Evolutionary conservation across 2,329 filamentous ascomycete genomes (phyloP).

Genomic region (Hymenoscyphus fraxineus): DNA sequence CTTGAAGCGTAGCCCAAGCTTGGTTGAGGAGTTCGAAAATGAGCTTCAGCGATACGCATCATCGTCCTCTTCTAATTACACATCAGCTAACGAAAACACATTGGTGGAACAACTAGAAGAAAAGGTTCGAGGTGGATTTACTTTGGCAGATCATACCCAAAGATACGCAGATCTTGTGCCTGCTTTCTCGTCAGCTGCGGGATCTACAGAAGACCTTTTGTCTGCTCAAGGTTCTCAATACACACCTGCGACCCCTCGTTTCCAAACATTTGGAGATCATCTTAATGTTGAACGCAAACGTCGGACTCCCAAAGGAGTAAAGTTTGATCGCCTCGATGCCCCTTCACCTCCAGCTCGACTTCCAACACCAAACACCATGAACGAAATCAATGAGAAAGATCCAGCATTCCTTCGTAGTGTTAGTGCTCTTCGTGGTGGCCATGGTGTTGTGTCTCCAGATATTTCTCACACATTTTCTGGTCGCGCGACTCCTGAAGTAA

Average conservation of each 20-base stretch:
- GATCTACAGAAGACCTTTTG: neutral
- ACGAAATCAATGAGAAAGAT: conserved; percentile 21
- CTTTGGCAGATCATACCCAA: neutral
- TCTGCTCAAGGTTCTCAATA: neutral
- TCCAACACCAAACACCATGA: conserved; percentile 16
- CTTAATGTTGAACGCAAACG: neutral
- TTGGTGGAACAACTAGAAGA: conserved; percentile 6
- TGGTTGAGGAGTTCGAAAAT: conserved; percentile 12
- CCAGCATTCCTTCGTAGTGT: conserved; percentile 19
- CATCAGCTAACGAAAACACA: neutral
- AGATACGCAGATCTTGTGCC: neutral
- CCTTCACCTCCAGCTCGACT: neutral
- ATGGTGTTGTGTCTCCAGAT: neutral
- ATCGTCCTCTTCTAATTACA: conserved; percentile 8
- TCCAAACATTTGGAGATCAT: neutral
- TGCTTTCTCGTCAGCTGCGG: neutral
- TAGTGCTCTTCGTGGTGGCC: conserved; percentile 8
- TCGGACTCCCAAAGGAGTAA: neutral
- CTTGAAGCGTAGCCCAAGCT: conserved; percentile 10
- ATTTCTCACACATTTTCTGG: neutral
- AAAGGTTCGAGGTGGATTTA: neutral
- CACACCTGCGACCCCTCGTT: conserved; percentile 5
- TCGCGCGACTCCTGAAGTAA: neutral
- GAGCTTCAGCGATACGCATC: conserved; percentile 4
- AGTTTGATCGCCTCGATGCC: neutral